Evolutionary conservation across 2,329 filamentous ascomycete species (phyloP), one percentile per base, ranked within the genome.

Genomic region (Fragosphaeria purpurea): DNA sequence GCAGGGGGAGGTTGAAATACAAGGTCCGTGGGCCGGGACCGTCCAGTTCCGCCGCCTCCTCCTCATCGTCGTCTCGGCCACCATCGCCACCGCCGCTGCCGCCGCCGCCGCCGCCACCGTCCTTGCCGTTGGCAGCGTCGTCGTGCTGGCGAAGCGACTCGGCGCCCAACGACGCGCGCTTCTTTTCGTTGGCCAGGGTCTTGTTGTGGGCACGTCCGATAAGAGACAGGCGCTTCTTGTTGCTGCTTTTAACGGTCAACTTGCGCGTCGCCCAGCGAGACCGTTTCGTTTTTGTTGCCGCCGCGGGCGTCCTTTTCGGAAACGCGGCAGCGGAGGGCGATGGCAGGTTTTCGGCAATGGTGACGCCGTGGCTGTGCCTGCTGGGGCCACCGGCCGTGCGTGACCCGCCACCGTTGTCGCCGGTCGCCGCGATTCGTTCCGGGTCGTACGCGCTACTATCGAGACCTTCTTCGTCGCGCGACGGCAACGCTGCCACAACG

Each of bases 261-360:
- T 88, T 87, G 62, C 90, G 87, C n/a, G 93, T 97, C 13, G 93
- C 91, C 93, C 93, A 97, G 81, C 93, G 79, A 67, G 93, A 83
- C 63, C 90, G 79, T 64, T 91, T 88, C 30, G 83, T 85, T 50
- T 64, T 59, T 47, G 47, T 22, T 1, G 41, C 37, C 4, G 40
- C 43, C 4, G 34, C 35, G 41, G 44, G 41, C 2, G 47, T 35
- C 32, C 52, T 43, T 34, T 50, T 48, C 33, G 47, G 9, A 8
- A 44, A n/a, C 7, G 38, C 9, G 34, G 42, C 40, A 12, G 57
- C 47, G 44, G 55, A 58, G 59, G 68, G 67, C 47, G 56, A 49
- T 33, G 56, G 58, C 31, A 52, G 50, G 46, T 55, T 56, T 39
- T 59, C 58, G 51, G 58, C 57, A 49, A 53, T 56, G 33, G 52